phyloP scores from a whole-genome alignment of 2,329 filamentous ascomycete species.

The Dactylellina parvicollis region DNA sequence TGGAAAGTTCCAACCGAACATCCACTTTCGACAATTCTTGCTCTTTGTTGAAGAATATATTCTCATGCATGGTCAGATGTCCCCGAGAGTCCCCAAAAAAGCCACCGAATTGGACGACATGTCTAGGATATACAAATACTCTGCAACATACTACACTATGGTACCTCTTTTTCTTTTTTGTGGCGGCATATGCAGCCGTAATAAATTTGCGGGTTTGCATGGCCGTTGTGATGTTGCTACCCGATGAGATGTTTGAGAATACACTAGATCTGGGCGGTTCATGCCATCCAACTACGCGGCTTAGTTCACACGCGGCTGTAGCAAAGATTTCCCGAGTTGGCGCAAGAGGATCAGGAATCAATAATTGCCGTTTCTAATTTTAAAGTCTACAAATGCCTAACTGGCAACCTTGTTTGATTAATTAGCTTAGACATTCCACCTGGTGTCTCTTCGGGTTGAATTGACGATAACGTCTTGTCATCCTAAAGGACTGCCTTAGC shows the following conservation, averaged over 20 bases:
- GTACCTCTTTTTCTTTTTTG: not conserved
- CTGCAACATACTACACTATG: no score
- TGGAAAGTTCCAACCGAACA: constrained; percentile 11
- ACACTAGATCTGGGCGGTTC: not conserved
- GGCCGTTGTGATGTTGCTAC: no score
- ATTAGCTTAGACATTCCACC: not conserved
- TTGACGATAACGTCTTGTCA: constrained; percentile 22
- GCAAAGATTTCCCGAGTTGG: not conserved
- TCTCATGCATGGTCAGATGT: constrained; percentile 23
- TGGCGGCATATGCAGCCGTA: no score
- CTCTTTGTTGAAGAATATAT: not conserved
- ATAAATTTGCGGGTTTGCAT: not conserved
- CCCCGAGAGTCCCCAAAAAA: constrained; percentile 3
- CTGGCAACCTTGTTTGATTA: not conserved
- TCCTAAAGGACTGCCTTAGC: constrained; percentile 30
- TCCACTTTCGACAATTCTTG: constrained; percentile 18
- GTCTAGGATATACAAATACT: no score
- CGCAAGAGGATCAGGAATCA: not conserved
- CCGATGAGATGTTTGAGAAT: no score
- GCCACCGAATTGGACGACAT: constrained; percentile 7
- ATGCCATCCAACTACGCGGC: constrained; percentile 4
- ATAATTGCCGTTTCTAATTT: not conserved
- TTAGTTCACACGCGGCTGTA: no score
- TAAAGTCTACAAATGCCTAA: not conserved
- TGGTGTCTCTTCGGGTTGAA: not conserved